Base-by-base conservation (phyloP, 163 green algal species). In the Chloromonas sp. region DNA sequence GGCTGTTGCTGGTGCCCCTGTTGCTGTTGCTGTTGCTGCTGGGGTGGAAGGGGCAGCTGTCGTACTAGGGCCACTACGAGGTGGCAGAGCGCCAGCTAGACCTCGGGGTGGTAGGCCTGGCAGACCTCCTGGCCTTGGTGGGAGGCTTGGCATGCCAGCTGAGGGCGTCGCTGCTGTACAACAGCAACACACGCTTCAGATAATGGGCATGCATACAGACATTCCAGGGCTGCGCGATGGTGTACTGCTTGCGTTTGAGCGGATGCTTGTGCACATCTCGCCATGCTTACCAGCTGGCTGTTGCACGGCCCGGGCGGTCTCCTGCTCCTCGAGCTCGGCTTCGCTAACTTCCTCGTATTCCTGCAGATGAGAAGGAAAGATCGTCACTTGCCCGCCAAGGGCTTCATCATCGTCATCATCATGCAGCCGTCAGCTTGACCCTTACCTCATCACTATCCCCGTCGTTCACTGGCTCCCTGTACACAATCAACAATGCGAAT, bases 1-100 rank as follows among this genome's bases (percentile, higher is more conserved):
- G 14, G 71, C 82, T 58, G 84, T 5, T 1, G 62, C 81, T 2
- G 85, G 61, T 36, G 82, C 81, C 71, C 76, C 76, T 82, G 85
- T 81, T 88, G 84, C 14, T 5, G 82, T 3, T 81, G 78, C 59
- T 14, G 71, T 13, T 78, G 78, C 81, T 58, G 70, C 57, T 11
- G 80, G 3, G 5, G 66, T 66, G 57, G 79, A 14, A 14, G 83
- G 5, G 71, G 76, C 58, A 2, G 78, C 61, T 83, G 83, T 2
- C n/a, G 57, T 2, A 14, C 3, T 82, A 58, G 78, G 2, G 11
- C 14, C 13, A 36, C 14, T 36, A 14, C 5, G 71, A 36, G 5
- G 71, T 2, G 71, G 71, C 71, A 79, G 71, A 14, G 13, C 71
- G 13, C 71, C 71, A 14, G 71, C 13, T 2, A 79, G 71, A 14